Conservation (phyloP, 2,329 filamentous ascomycete species). For the Bimuria novae-zelandiae region DNA sequence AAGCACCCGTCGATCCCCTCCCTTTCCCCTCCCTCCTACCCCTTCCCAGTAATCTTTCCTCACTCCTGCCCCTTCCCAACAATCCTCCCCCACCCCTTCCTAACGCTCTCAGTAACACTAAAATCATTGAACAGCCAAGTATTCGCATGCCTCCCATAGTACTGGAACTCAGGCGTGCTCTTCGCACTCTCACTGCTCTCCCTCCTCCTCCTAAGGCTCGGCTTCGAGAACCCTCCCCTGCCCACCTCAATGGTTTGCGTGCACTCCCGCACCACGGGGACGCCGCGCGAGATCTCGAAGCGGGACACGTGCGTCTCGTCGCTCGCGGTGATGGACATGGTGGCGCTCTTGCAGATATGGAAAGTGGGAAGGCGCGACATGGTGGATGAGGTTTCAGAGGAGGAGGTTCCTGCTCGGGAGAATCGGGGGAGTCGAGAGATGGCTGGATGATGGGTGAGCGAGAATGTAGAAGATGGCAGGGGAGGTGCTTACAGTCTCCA, state of each 20-base stretch:
- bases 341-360: constrained; percentile 34
- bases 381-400: constrained; percentile 26
- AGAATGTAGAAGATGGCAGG: no score
- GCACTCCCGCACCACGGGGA: constrained; percentile 16
- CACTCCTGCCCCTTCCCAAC: constrained; percentile 18
- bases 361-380: constrained; percentile 21
- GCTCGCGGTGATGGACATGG: constrained; percentile 29
- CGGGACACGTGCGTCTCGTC: constrained; percentile 17
- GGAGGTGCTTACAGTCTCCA: constrained; percentile 16
- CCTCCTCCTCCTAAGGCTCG: constrained; percentile 21
- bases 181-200: constrained; percentile 16
- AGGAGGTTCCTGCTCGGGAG: constrained; percentile 34
- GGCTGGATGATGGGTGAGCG: no score
- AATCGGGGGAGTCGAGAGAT: constrained; percentile 22
- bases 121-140: constrained; percentile 47
- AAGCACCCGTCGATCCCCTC: background rate
- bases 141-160: constrained; percentile 44
- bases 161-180: constrained; percentile 33
- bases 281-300: constrained; percentile 17
- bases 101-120: constrained; percentile 39
- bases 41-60: no score
- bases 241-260: constrained; percentile 26
- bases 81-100: constrained; percentile 35
- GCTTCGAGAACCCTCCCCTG: constrained; percentile 36
- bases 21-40: background rate